phyloP scores from a whole-genome alignment of 2,329 filamentous ascomycete genomes.

The Cladosporium oxysporum region DNA sequence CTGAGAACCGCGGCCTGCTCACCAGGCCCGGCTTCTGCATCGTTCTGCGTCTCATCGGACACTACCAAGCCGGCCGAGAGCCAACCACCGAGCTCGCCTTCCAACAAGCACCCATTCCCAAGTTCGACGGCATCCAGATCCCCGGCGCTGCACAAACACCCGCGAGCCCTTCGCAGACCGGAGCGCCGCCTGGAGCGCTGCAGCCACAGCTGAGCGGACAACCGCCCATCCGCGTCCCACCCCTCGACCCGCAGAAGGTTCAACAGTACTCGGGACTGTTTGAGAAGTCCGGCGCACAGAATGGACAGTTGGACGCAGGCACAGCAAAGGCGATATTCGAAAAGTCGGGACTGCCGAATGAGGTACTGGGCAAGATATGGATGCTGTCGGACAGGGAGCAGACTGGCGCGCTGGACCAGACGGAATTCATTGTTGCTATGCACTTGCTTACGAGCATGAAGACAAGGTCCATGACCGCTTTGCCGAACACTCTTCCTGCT shows the following conservation, averaged over 20 bases:
- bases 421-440: constrained; percentile 98
- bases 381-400: constrained; percentile 92
- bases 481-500: constrained; percentile 79
- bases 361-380: constrained; percentile 93
- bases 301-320: constrained; percentile 70
- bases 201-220: constrained; percentile 39
- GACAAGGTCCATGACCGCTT: constrained; percentile 72
- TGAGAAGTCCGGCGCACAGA: constrained; percentile 79
- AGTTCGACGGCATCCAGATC: constrained; percentile 77
- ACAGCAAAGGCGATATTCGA: constrained; percentile 92
- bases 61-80: constrained; percentile 85
- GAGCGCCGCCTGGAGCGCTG: constrained; percentile 30
- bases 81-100: constrained; percentile 80
- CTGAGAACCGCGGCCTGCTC: constrained; percentile 90
- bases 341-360: constrained; percentile 84
- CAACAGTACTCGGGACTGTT: constrained; percentile 87
- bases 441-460: constrained; percentile 92
- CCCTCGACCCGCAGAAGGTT: constrained; percentile 83
- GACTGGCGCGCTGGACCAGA: constrained; percentile 78
- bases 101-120: constrained; percentile 83
- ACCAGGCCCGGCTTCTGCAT: constrained; percentile 92
- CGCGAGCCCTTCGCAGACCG: constrained; percentile 28
- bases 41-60: constrained; percentile 89
- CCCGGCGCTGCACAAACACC: constrained; percentile 25
- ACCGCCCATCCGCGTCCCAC: constrained; percentile 80